Evolutionary conservation across 768 basidiomycete species (phyloP).

Genomic region (Grammothele lineata): DNA sequence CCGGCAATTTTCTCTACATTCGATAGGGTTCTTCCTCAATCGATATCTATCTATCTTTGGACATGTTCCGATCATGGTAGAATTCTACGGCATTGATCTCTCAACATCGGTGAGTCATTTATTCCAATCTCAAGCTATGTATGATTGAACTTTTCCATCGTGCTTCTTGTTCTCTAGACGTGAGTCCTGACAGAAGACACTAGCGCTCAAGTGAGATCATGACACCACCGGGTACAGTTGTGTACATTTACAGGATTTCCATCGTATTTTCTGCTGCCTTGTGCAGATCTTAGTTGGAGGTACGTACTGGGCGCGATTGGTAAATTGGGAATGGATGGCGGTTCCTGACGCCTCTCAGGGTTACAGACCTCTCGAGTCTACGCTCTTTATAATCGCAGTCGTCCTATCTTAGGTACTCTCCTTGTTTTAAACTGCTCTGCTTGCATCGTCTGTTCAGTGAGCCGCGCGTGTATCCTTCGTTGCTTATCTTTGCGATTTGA

Average conservation of each 20-base stretch:
- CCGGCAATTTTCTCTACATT: constrained; percentile 6
- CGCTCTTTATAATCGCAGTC: neutral
- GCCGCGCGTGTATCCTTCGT: neutral
- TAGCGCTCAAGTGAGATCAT: no score
- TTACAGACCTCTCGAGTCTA: neutral
- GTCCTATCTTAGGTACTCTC: neutral
- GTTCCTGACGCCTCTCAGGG: neutral
- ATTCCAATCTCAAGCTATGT: no score
- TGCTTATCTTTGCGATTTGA: neutral
- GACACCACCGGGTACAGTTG: no score
- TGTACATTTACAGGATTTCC: neutral
- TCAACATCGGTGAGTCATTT: neutral
- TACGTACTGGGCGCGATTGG: neutral
- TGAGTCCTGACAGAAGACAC: no score
- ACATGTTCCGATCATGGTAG: constrained; percentile 13
- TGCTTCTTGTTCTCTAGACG: no score
- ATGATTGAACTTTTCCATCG: no score
- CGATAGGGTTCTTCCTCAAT: constrained; percentile 14
- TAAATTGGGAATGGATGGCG: no score
- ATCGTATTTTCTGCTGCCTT: neutral
- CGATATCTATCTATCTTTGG: constrained; percentile 19
- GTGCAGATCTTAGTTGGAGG: neutral
- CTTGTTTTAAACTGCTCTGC: neutral
- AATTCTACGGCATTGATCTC: neutral
- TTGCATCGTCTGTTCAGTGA: neutral